A percentile compares a stretch with the other conserved stretches of the same genome.
phyloP scores from a whole-genome alignment of 768 basidiomycete species.

The Porphyrellus cyaneotinctus region DNA sequence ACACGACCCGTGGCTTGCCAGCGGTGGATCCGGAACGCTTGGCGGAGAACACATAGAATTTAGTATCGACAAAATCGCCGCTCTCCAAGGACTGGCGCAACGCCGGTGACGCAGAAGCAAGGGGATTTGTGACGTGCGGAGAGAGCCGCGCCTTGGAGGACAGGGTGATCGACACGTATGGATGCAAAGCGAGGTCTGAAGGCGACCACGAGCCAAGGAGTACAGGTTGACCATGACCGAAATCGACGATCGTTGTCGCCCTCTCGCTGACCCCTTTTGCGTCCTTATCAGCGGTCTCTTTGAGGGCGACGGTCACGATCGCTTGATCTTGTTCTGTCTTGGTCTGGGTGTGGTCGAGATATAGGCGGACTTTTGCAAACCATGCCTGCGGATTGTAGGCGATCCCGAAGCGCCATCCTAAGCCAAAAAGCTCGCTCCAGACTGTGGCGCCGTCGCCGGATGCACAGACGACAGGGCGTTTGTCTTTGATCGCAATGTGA shows the following conservation, averaged over 20 bases:
- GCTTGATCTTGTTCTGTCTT: constrained; percentile 22
- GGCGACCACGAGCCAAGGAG: constrained; percentile 24
- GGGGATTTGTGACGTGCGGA: constrained; percentile 9
- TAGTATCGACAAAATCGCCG: constrained; percentile 28
- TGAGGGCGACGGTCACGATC: constrained; percentile 10
- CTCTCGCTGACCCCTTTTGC: constrained; percentile 9
- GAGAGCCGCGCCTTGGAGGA: constrained; percentile 15
- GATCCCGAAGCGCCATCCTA: constrained; percentile 29
- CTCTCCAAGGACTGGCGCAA: constrained; percentile 22
- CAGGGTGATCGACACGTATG: constrained; percentile 23
- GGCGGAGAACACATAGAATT: constrained; percentile 27
- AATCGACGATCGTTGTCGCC: constrained; percentile 18
- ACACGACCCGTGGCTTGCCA: constrained; percentile 23
- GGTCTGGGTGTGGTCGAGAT: constrained; percentile 27
- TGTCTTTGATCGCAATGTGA: constrained; percentile 22
- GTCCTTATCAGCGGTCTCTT: not conserved
- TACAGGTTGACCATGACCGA: constrained; percentile 24
- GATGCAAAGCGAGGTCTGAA: constrained; percentile 7
- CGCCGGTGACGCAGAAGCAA: constrained; percentile 14
- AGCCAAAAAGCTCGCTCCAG: constrained; percentile 27
- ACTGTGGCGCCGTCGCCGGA: constrained; percentile 1
- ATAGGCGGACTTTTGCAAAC: constrained; percentile 23
- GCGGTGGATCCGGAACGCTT: constrained; percentile 9
- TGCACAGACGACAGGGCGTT: constrained; percentile 15
- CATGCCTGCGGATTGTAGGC: constrained; percentile 17